Evolutionary conservation across 179 eudicot genomes (phyloP).

Genomic region (Vitellaria paradoxa): DNA sequence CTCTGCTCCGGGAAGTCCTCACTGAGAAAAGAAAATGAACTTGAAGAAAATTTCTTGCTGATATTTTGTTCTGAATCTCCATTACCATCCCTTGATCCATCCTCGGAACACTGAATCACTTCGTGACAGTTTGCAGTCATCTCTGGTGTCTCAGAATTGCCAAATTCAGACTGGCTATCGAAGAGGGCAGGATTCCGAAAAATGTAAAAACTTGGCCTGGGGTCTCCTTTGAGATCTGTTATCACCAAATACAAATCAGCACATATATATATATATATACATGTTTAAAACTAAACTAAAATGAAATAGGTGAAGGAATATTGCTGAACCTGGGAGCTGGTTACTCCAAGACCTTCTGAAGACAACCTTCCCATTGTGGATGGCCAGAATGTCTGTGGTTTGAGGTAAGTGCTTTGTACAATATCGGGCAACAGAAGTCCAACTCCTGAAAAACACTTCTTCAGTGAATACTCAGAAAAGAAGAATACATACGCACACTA

Average conservation of each 20-base stretch:
- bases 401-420: conserved; percentile 70
- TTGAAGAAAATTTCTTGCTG: conserved; percentile 19
- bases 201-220: conserved; percentile 42
- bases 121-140: conserved; percentile 32
- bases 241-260: not conserved
- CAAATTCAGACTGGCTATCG: conserved; percentile 43
- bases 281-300: no score
- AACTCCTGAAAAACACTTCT: conserved; percentile 41
- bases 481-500: no score
- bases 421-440: conserved; percentile 76
- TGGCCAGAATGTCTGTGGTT: conserved; percentile 58
- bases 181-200: conserved; percentile 14
- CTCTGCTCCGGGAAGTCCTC: conserved; percentile 48
- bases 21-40: conserved; percentile 35
- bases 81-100: conserved; percentile 18
- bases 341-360: conserved; percentile 50
- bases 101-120: conserved; percentile 22
- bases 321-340: conserved; percentile 26
- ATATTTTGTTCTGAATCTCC: conserved; percentile 21
- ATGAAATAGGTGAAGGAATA: not conserved
- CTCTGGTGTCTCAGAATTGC: conserved; percentile 54
- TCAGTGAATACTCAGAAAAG: conserved; percentile 19
- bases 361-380: conserved; percentile 79
- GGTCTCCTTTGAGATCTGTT: conserved; percentile 46
- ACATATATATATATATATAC: no score